phyloP scores from a whole-genome alignment of 208 protist species.

The Trypanosoma cruzi region DNA sequence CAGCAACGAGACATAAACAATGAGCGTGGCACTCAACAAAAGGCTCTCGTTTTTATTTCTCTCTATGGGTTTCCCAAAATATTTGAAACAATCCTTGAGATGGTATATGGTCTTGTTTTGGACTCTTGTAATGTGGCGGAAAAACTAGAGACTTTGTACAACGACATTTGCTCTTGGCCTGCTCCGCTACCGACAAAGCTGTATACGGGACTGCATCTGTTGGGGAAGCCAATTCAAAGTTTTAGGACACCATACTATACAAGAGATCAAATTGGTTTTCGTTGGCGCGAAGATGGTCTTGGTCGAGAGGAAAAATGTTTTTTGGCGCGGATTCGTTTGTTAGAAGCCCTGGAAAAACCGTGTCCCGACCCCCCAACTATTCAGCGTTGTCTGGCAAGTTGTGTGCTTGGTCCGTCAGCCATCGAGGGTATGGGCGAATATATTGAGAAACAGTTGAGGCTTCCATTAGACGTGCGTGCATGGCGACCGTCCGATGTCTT shows the following conservation, averaged over 20 bases:
- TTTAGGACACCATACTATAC: slow-evolving; percentile 27
- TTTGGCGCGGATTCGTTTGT: not conserved
- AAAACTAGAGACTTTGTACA: slow-evolving; percentile 11
- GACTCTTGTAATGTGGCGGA: slow-evolving; percentile 11
- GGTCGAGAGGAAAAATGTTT: slow-evolving; percentile 1
- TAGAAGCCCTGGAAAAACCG: slow-evolving; percentile 11
- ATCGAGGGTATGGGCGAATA: slow-evolving; percentile 9
- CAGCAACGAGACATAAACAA: slow-evolving; percentile 26
- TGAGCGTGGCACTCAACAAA: slow-evolving; percentile 31
- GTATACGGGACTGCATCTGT: slow-evolving; percentile 12
- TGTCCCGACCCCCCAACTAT: not conserved
- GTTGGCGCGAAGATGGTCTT: slow-evolving; percentile 5
- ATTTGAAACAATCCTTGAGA: slow-evolving; percentile 21
- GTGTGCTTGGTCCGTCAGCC: slow-evolving; percentile 4
- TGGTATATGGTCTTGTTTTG: slow-evolving; percentile 14
- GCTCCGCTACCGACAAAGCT: slow-evolving; percentile 16
- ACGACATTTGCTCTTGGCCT: slow-evolving; percentile 32
- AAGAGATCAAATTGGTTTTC: slow-evolving; percentile 4
- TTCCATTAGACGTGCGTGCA: slow-evolving; percentile 7
- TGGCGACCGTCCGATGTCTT: slow-evolving; percentile 13
- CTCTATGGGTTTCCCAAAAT: slow-evolving; percentile 24
- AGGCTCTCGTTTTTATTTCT: slow-evolving; percentile 31
- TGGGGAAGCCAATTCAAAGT: slow-evolving; percentile 2
- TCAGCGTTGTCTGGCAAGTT: slow-evolving; percentile 1
- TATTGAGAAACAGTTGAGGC: slow-evolving; percentile 2